Evolutionary conservation across 345 rosid species (phyloP), one percentile per base, ranked within the genome.

Genomic region (Eucalyptus pumila): DNA sequence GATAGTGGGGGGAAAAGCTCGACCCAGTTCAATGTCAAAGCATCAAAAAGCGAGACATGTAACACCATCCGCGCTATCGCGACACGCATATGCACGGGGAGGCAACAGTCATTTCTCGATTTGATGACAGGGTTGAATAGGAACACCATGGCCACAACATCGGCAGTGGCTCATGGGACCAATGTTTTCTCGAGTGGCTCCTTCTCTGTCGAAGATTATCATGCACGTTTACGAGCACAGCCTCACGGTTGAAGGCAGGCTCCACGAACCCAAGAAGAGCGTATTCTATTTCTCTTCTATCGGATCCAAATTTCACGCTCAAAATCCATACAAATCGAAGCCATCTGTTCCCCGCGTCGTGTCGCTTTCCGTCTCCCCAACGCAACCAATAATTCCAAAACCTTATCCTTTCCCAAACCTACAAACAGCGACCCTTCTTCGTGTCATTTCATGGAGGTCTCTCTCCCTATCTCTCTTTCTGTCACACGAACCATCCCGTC

Each of bases 11-110:
- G 83, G 13, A 11, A 11, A 44, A 76, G 47, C 47, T 76, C 83
- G 42, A 37, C 27, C 47, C 83, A 21, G 15, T 21, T 37, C 14
- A 23, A 76, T 37, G 83, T 37, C 83, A 40, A 37, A 37, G 45
- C 47, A 19, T 21, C 27, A 21, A 37, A 19, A 37, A 37, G 15
- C 47, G 42, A 76, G 27, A 76, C 27, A 21, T 4, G 12, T 21
- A 37, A 37, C 40, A 37, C 24, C 14, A 2, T 37, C 27, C 0
- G 47, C 14, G 0, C 11, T 7, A 23, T 21, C 5, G 27, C 83
- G 42, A 13, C 69, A 13, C 34, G 8, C 27, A 4, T 14, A 60
- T 17, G 80, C 42, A 16, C 6, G 19, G 11, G 0, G 12, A 32
- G 45, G 83, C 47, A 76, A 6, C 45, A 72, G 47, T 72, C 83